Conservation (phyloP, 352 stramenopile genomes). For the Phytophthora nicotianae region DNA sequence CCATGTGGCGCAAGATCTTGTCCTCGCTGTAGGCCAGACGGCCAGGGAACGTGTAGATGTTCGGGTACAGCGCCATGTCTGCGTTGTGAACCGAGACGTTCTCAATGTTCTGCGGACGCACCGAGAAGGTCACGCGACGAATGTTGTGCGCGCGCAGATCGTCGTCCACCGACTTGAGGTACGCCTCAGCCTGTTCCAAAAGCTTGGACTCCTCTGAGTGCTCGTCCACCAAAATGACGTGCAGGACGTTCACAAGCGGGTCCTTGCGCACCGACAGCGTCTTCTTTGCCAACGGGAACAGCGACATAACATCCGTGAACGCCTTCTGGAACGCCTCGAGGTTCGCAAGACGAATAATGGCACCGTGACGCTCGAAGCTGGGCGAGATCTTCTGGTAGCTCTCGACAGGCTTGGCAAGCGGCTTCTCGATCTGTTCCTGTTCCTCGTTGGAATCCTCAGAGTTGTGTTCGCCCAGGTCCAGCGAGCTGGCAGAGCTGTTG, state of each 20-base stretch:
- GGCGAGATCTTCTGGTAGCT: slow-evolving; percentile 81
- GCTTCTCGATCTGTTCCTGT: slow-evolving; percentile 33
- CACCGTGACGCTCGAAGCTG: slow-evolving; percentile 70
- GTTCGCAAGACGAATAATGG: slow-evolving; percentile 89
- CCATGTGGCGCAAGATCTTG: slow-evolving; percentile 98
- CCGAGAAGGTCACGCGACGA: slow-evolving; percentile 88
- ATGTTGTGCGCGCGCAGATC: slow-evolving; percentile 79
- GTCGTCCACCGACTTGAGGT: slow-evolving; percentile 67
- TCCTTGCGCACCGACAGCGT: slow-evolving; percentile 70
- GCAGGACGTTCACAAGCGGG: slow-evolving; percentile 82
- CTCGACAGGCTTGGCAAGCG: slow-evolving; percentile 39
- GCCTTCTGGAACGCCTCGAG: slow-evolving; percentile 79
- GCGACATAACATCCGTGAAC: slow-evolving; percentile 67
- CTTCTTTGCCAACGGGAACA: slow-evolving; percentile 77
- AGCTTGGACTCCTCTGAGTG: slow-evolving; percentile 59
- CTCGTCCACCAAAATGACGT: slow-evolving; percentile 82
- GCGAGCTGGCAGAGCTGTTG: slow-evolving; percentile 55
- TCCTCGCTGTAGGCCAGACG: slow-evolving; percentile 96
- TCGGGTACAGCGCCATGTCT: slow-evolving; percentile 82
- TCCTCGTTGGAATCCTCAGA: slow-evolving; percentile 48
- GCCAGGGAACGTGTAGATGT: slow-evolving; percentile 91
- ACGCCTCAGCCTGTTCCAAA: slow-evolving; percentile 58
- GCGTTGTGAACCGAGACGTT: slow-evolving; percentile 39
- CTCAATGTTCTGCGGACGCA: slow-evolving; percentile 61
- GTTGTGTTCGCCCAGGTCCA: slow-evolving; percentile 40